Conservation (phyloP, 208 protist genomes). For the Crithidia bombi region DNA sequence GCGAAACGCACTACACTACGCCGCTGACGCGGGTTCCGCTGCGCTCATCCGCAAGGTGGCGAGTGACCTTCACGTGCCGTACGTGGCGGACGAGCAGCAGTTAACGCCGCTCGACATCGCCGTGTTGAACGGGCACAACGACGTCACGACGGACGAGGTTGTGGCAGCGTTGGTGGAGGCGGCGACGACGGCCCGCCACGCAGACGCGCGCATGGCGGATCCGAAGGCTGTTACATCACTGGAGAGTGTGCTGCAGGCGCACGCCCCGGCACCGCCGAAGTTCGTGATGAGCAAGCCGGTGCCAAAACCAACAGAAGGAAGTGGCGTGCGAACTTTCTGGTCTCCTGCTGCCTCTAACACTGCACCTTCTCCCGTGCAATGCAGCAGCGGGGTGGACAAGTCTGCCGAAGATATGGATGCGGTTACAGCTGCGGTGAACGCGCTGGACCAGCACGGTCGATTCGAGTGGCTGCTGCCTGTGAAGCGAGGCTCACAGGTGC, state of each 20-base stretch:
- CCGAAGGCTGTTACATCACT: constrained; percentile 16
- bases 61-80: constrained; percentile 50
- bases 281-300: constrained; percentile 81
- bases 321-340: constrained; percentile 7
- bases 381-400: constrained; percentile 25
- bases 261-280: constrained; percentile 66
- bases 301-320: constrained; percentile 27
- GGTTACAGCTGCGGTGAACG: constrained; percentile 30
- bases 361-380: constrained; percentile 13
- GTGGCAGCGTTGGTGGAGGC: constrained; percentile 37
- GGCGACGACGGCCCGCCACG: constrained; percentile 26
- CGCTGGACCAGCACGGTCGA: constrained; percentile 31
- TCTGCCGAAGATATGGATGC: constrained; percentile 25
- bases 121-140: constrained; percentile 46
- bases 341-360: neutral
- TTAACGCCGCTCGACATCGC: constrained; percentile 85
- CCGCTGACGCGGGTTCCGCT: constrained; percentile 66
- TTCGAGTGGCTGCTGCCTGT: constrained; percentile 32
- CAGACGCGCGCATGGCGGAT: constrained; percentile 14
- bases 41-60: constrained; percentile 56
- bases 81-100: constrained; percentile 60
- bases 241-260: constrained; percentile 50
- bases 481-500: constrained; percentile 11
- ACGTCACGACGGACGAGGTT: constrained; percentile 38
- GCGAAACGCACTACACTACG: constrained; percentile 86